Evolutionary conservation across 108 stramenopile species (phyloP), one percentile per base, ranked within the genome.

Genomic region (Nannochloropsis gaditana): DNA sequence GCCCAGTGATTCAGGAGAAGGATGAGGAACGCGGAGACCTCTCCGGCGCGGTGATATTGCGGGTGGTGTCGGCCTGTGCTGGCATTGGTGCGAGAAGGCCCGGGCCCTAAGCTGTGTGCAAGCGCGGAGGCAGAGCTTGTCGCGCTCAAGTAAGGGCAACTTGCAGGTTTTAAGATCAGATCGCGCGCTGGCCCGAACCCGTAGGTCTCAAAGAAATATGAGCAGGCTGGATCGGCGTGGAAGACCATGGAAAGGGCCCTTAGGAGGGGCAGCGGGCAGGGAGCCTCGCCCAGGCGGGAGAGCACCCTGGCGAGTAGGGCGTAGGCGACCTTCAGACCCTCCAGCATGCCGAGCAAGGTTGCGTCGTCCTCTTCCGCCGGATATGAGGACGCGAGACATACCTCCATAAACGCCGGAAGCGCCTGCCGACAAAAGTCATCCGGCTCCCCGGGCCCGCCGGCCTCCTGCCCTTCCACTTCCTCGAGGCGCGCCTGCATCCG

Each of bases 151-250:
- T 31, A 31, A 31, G 31, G 31, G 31, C 31, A 31, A 31, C 31
- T 31, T 31, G 31, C 31, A 31, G 31, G 31, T 31, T 31, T 31
- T 31, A 31, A 31, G 31, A 31, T 31, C 31, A 31, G 31, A 1
- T 31, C 1, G 31, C 31, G 31, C 31, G 31, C 31, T 31, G 31
- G 31, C 31, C 59, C 59, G 8, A 73, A 73, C 2, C 59, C 59
- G 59, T 73, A 73, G 19, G 59, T 73, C 59, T 73, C 59, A n/a
- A 73, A 73, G n/a, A 73, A 73, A n/a, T n/a, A 73, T 15, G 59
- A 4, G 6, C 59, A 73, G 8, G 5, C 59, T 15, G 59, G 59
- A n/a, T 73, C 59, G 59, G 59, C 59, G 59, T 73, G 1, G 8
- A 73, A 73, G 59, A 73, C 59, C 59, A 73, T 73, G 3, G 59